Base-by-base conservation (phyloP, 495 filamentous ascomycete species). In the Daldinia caldariorum region DNA sequence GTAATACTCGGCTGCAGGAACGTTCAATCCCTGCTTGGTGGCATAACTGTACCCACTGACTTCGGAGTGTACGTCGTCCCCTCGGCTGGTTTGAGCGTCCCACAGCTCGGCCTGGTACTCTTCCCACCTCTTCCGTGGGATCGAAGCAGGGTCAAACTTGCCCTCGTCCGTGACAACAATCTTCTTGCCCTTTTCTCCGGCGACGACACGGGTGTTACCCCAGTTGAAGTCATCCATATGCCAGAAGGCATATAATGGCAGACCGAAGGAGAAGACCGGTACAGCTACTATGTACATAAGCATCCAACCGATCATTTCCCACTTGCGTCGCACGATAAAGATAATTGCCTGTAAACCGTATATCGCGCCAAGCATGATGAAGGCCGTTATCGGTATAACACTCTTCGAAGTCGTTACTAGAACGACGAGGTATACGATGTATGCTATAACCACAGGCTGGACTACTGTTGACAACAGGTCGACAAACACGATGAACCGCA, bases 271-370 rank as follows among this genome's bases (percentile, higher is more conserved):
- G 86, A 97, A 98, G 69, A 99, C 88, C 12, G 95, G 95, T 60
- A 97, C 89, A 58, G 95, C 96, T 26, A 95, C 72, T 51, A 99
- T 84, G 80, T 99, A 99, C 58, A 99, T 88, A 67, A 99, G 80
- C 94, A 99, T 97, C 95, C 95, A 99, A 14, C 94, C 95, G 67
- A 99, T 90, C 92, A 97, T 97, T 77, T 99, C 93, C 95, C 95
- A 99, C 82, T 97, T 97, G 69, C 95, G 90, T 55, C 92, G 88
- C 58, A 97, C 72, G 76, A 97, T 95, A 84, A 99, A 99, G 76
- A 99, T 97, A 76, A 99, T 89, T 22, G 92, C 94, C 75, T 99
- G 95, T 14, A 99, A 82, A 85, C 95, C 95, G 80, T 98, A 99
- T 65, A 98, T 93, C 47, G 92, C 95, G 61, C 88, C 95, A 7